phyloP scores from a whole-genome alignment of 2,329 filamentous ascomycete species.

The Leptographium flavum region DNA sequence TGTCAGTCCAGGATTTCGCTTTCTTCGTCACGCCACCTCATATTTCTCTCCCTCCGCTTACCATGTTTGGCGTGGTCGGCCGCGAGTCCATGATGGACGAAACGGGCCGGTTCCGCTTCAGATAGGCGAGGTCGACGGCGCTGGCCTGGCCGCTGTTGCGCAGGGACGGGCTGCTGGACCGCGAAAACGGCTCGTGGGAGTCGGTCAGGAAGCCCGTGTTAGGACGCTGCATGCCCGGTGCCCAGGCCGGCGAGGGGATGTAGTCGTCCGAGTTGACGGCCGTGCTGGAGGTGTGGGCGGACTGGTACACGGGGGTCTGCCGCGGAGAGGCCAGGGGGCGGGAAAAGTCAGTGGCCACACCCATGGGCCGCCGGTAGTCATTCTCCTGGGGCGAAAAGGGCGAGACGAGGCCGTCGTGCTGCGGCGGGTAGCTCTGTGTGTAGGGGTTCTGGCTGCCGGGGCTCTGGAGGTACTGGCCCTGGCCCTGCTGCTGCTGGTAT shows the following conservation, averaged over 20 bases:
- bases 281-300: conserved; percentile 8
- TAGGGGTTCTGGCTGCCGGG: background rate
- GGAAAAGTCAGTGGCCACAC: conserved; percentile 1
- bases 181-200: conserved; percentile 5
- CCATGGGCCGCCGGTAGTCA: background rate
- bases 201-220: conserved; percentile 9
- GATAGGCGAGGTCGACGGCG: conserved; percentile 8
- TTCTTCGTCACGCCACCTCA: too few relatives aligned
- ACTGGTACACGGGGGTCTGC: conserved; percentile 9
- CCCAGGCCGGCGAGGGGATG: conserved; percentile 6
- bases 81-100: conserved; percentile 7
- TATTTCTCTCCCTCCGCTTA: too few relatives aligned
- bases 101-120: conserved; percentile 6
- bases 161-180: conserved; percentile 8
- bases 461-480: background rate
- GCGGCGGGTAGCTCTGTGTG: background rate
- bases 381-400: conserved; percentile 2
- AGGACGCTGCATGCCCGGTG: background rate
- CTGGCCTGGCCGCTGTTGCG: conserved; percentile 10
- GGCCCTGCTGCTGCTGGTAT: background rate
- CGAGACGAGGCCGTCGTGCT: background rate
- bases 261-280: conserved; percentile 9
- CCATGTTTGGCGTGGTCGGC: conserved; percentile 3
- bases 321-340: conserved; percentile 3
- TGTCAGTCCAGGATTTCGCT: too few relatives aligned